Conservation (phyloP, 176 grass and related monocot species). For the Urochloa ruziziensis region DNA sequence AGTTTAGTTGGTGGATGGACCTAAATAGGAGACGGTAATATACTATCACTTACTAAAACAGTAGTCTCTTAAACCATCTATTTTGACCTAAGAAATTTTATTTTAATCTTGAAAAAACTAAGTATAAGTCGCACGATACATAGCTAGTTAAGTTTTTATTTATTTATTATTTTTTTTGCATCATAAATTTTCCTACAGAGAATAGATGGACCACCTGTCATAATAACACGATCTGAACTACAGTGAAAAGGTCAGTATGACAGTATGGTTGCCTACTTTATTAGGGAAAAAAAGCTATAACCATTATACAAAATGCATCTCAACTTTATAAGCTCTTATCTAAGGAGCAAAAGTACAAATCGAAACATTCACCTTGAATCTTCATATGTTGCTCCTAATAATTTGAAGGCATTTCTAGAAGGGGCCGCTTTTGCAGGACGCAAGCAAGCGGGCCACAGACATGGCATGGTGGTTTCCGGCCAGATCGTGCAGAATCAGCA, state of each 20-base stretch:
- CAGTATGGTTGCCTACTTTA: too few species aligned
- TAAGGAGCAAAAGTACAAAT: neutral
- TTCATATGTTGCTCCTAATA: neutral
- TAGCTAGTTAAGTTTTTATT: too few species aligned
- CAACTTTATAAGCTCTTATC: neutral
- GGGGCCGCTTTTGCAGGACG: neutral
- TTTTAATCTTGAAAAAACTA: too few species aligned
- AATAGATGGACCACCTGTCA: too few species aligned
- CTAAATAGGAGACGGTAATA: too few species aligned
- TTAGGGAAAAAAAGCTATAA: neutral
- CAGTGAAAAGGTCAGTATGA: neutral
- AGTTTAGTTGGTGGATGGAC: too few species aligned
- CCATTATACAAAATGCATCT: neutral
- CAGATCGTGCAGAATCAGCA: neutral
- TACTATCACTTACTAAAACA: too few species aligned
- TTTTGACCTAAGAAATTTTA: too few species aligned
- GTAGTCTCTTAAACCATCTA: too few species aligned
- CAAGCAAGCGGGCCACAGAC: neutral
- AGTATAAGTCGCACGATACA: too few species aligned
- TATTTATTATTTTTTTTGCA: too few species aligned
- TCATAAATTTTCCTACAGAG: too few species aligned
- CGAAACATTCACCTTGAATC: neutral
- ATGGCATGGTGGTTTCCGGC: neutral
- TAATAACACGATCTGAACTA: neutral
- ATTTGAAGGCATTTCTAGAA: neutral